phyloP scores from a whole-genome alignment of 2,329 filamentous ascomycete genomes.

The Fusarium illudens region DNA sequence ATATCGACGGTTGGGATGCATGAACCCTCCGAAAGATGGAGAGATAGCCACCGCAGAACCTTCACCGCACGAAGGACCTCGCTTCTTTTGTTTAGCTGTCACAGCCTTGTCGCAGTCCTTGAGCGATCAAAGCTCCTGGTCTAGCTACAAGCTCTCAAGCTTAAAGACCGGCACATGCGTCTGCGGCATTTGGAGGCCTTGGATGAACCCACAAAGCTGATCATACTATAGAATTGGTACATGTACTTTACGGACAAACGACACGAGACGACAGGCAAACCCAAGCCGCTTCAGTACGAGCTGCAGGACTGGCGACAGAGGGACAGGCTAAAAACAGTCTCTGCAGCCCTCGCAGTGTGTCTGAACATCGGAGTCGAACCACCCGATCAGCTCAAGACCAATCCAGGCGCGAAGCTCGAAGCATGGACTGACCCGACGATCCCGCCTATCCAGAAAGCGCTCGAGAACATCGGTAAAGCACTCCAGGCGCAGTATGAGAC shows the following conservation, averaged over 20 bases:
- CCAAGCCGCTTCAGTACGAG: constrained; percentile 71
- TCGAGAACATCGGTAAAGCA: constrained; percentile 95
- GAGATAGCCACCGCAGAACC: neutral
- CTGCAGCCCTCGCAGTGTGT: constrained; percentile 91
- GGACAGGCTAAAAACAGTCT: constrained; percentile 95
- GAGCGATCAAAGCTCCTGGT: neutral
- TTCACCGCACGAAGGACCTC: neutral
- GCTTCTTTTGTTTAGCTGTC: neutral
- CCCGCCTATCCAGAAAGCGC: constrained; percentile 80
- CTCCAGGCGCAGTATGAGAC: constrained; percentile 98
- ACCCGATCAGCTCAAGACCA: constrained; percentile 95
- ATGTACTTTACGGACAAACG: constrained; percentile 99
- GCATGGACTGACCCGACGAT: constrained; percentile 95
- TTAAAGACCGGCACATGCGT: neutral
- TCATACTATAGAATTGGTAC: constrained; percentile 80
- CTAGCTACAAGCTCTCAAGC: neutral
- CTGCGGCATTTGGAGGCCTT: neutral
- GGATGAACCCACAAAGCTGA: constrained; percentile 18
- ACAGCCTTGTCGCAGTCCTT: neutral
- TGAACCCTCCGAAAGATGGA: neutral
- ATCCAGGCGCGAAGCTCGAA: constrained; percentile 90
- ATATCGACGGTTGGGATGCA: constrained; percentile 7
- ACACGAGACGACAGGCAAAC: constrained; percentile 92
- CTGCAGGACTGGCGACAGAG: constrained; percentile 97
- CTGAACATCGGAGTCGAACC: constrained; percentile 98